Evolutionary conservation across 306 rosid genomes (phyloP).

Genomic region (Ammopiptanthus mongolicus): DNA sequence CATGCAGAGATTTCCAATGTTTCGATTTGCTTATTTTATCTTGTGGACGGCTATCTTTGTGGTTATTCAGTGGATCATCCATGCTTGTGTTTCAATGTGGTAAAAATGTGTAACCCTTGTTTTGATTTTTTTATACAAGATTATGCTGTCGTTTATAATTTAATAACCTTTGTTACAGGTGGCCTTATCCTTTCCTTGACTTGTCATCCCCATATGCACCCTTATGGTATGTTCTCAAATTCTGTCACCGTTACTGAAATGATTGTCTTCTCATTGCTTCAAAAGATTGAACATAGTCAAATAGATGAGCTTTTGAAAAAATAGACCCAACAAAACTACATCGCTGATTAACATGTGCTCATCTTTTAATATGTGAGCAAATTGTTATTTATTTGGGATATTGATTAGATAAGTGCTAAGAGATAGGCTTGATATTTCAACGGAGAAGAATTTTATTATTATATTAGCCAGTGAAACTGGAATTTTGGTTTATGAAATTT

Average conservation of each 20-base stretch:
- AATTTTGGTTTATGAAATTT: not conserved
- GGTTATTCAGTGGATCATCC: conserved; percentile 79
- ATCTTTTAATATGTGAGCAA: not conserved
- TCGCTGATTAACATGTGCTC: not conserved
- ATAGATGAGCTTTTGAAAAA: not conserved
- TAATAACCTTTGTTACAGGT: conserved; percentile 44
- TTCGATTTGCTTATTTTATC: conserved; percentile 76
- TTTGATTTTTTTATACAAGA: not conserved
- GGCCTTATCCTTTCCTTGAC: conserved; percentile 97
- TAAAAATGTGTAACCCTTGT: conserved; percentile 19
- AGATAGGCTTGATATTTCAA: not conserved
- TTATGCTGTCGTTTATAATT: not conserved
- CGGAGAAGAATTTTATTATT: not conserved
- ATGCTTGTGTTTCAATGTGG: conserved; percentile 59
- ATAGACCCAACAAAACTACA: not conserved
- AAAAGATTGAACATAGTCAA: not conserved
- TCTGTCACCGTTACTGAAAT: not conserved
- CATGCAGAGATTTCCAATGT: conserved; percentile 79
- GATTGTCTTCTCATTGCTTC: not conserved
- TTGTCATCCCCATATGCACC: conserved; percentile 70
- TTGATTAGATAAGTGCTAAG: no score
- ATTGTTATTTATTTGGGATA: not conserved
- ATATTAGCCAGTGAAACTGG: not conserved
- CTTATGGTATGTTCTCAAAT: conserved; percentile 50
- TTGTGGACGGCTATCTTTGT: conserved; percentile 69